Conservation (phyloP, 1,139 yeast genomes). For the Blastobotrys malaysiensis region DNA sequence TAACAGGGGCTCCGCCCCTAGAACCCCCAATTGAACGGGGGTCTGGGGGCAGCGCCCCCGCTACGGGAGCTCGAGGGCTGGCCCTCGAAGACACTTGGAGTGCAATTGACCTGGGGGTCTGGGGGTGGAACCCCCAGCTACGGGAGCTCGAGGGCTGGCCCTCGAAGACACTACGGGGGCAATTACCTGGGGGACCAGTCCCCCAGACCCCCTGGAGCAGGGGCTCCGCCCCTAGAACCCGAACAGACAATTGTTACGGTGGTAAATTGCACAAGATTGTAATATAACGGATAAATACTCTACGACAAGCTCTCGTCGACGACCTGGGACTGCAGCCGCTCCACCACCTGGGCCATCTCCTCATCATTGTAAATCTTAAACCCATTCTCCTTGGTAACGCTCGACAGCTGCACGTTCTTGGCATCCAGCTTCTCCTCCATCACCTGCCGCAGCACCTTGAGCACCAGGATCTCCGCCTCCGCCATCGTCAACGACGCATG, state of each 20-base stretch:
- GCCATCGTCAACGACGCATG: constrained; percentile 88
- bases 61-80: no score
- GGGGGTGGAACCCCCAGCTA: no score
- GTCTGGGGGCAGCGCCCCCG: no score
- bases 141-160: no score
- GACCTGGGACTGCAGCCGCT: constrained; percentile 65
- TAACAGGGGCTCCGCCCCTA: no score
- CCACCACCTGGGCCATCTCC: constrained; percentile 77
- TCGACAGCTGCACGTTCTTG: constrained; percentile 90
- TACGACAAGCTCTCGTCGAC: constrained; percentile 38
- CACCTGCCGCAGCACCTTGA: constrained; percentile 91
- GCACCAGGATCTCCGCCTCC: constrained; percentile 87
- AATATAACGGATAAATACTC: constrained; percentile 10
- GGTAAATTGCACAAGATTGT: not conserved
- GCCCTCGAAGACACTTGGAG: no score
- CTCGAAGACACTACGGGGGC: no score
- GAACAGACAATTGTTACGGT: not conserved
- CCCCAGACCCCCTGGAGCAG: no score
- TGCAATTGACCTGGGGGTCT: no score
- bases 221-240: no score
- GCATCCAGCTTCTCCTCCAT: constrained; percentile 99
- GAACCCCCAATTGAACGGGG: no score
- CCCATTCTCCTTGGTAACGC: constrained; percentile 83
- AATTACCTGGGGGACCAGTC: no score
- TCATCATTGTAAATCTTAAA: constrained; percentile 82